phyloP scores from a whole-genome alignment of 108 stramenopile genomes.

The Cyclotella atomus region DNA sequence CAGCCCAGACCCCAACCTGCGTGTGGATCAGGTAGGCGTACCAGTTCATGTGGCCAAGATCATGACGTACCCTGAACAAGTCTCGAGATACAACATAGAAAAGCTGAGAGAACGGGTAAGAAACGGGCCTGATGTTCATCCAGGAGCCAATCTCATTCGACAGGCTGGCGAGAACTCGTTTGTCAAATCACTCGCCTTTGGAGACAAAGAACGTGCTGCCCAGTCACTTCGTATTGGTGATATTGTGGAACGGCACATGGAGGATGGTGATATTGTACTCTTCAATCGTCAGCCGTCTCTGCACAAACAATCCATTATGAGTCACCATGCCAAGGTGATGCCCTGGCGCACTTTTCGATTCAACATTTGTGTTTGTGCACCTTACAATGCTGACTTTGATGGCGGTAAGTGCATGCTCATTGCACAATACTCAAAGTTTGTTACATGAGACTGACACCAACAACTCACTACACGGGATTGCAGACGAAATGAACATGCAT shows the following conservation, averaged over 20 bases:
- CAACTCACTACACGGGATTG: too few relatives aligned
- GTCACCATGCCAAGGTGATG: slow-evolving; percentile 94
- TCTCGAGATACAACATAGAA: slow-evolving; percentile 95
- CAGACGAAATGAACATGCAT: slow-evolving; percentile 99
- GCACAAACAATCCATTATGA: slow-evolving; percentile 98
- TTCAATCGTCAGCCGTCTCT: slow-evolving; percentile 99
- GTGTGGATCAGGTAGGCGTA: slow-evolving; percentile 97
- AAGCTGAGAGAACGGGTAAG: slow-evolving; percentile 83
- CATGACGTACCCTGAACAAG: slow-evolving; percentile 98
- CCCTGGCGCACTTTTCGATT: slow-evolving; percentile 97
- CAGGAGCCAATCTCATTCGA: slow-evolving; percentile 96
- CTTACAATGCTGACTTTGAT: slow-evolving; percentile 99
- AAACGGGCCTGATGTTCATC: slow-evolving; percentile 94
- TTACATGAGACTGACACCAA: background rate
- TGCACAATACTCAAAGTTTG: background rate
- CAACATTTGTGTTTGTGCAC: slow-evolving; percentile 99
- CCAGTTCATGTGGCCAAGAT: slow-evolving; percentile 92
- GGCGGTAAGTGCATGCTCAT: slow-evolving; percentile 48
- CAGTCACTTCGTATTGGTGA: slow-evolving; percentile 89
- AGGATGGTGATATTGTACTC: slow-evolving; percentile 96
- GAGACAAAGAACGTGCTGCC: slow-evolving; percentile 87
- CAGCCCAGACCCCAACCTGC: slow-evolving; percentile 96
- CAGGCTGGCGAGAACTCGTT: slow-evolving; percentile 66
- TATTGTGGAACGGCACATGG: slow-evolving; percentile 98
- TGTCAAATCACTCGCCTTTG: slow-evolving; percentile 90